Evolutionary conservation across 2,329 filamentous ascomycete species (phyloP).

Genomic region (Aspergillus sp.): DNA sequence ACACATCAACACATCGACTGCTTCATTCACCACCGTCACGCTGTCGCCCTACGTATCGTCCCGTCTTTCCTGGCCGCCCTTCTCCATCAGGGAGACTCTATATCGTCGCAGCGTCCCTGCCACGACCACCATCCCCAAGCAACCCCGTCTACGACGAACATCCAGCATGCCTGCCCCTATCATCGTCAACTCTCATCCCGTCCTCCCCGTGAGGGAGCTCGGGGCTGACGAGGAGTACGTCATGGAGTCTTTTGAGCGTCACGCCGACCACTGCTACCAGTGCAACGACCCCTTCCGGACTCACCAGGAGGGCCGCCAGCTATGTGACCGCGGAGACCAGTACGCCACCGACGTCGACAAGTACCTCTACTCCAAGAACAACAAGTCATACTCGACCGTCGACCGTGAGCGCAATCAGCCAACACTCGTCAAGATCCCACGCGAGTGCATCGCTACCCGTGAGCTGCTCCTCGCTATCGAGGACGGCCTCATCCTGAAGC

Average conservation of each 20-base stretch:
- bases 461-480: slow-evolving; percentile 45
- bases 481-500: slow-evolving; percentile 35
- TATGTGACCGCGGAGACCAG: slow-evolving; percentile 38
- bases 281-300: slow-evolving; percentile 31
- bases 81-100: slow-evolving; percentile 21
- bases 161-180: slow-evolving; percentile 34
- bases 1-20: background rate
- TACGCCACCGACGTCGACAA: slow-evolving; percentile 34
- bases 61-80: slow-evolving; percentile 22
- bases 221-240: slow-evolving; percentile 38
- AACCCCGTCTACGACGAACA: slow-evolving; percentile 22
- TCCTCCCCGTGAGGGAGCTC: slow-evolving; percentile 34
- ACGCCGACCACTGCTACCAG: slow-evolving; percentile 34
- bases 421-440: slow-evolving; percentile 45
- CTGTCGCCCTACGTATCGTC: slow-evolving; percentile 29
- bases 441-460: slow-evolving; percentile 33
- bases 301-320: slow-evolving; percentile 22
- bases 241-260: slow-evolving; percentile 37
- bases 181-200: slow-evolving; percentile 23
- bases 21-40: slow-evolving; percentile 18
- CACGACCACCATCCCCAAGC: slow-evolving; percentile 7
- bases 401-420: slow-evolving; percentile 40
- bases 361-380: slow-evolving; percentile 38
- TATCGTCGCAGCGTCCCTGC: slow-evolving; percentile 14
- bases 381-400: slow-evolving; percentile 43